Evolutionary conservation across 352 stramenopile species (phyloP), one percentile per base, ranked within the genome.

Genomic region (Phytophthora agathidicida): DNA sequence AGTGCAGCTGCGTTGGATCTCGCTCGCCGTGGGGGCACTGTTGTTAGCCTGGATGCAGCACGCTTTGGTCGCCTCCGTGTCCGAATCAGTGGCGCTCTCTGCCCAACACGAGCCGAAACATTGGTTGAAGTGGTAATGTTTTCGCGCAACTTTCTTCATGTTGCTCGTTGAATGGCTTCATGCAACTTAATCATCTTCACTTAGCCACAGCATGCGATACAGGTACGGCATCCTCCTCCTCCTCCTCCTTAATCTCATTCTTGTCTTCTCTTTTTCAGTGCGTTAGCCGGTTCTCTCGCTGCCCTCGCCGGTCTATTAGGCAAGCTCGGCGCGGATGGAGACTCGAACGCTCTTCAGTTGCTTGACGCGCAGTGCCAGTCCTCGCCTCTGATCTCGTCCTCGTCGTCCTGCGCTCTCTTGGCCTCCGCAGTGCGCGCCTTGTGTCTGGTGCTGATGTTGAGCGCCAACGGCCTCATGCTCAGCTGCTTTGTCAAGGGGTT

Each of bases 401-500:
- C 43, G 24, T 31, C 36, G 11, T 72, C 56, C 5, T 77, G 69
- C 24, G 22, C 20, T 28, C 14, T 65, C 27, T 13, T 67, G 10
- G 36, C 23, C 4, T 62, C 56, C 22, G 27, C 76, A 4, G 50
- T 72, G 14, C 86, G 81, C n/a, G 42, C 84, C 2, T 32, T 66
- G 20, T 89, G 79, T 51, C 77, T 95, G 20, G 69, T 38, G 0
- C 66, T 89, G 11, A 95, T 95, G 86, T 70, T 95, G 31, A 64
- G 50, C 13, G 76, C 72, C 7, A 93, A 95, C 46, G 76, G 65
- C 0, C 44, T 91, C 38, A 95, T 95, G 86, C 75, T 95, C 43
- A 76, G 66, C 59, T 93, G 71, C 66, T 95, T 95, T 41, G 80
- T 95, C 51, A 81, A 88, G 20, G 83, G 83, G 0, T 60, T 95